Base-by-base conservation (phyloP, 306 rosid genomes). In the Astragalus membranaceus region DNA sequence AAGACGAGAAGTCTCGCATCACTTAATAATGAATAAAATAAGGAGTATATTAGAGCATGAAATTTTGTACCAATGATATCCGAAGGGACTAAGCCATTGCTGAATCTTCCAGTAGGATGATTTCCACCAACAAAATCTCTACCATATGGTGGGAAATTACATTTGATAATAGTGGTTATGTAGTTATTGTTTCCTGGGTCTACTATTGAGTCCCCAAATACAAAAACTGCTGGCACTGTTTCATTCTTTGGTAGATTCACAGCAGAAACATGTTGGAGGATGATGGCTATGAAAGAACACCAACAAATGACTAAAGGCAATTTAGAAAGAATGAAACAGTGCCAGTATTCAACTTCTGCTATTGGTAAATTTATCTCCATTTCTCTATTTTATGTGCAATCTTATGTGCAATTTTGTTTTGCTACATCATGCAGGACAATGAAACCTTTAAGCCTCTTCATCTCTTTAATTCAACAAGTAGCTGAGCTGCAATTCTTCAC, bases 141-240 rank as follows among this genome's bases (percentile, higher is more conserved):
- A 20, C 98, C 98, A 56, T 92, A 92, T 9, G 98, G 98, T 8
- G 79, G 59, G 76, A 92, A 92, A 57, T 92, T 30, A 36, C 92
- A 82, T 64, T 80, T 89, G 35, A 75, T 2, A 3, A 78, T 1
- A 3, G 96, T 92, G 44, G 4, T 58, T 57, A 92, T 20, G 3
- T 81, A 20, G 71, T 87, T 86, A 66, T 92, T 92, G 78, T 89
- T 92, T 52, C 98, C 96, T 0, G 96, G 29, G 65, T 92, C 96
- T n/a, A 92, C 83, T 13, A 89, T 78, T 0, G 98, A 89, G 66
- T 89, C 98, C 41, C 98, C 96, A 50, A 89, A 87, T 39, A 82
- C 86, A 41, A 89, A 17, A 1, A 92, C 58, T 64, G 96, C 95
- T 0, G 98, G 87, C 53, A 87, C 72, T 3, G 77, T 76, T 80